Base-by-base conservation (phyloP, 2,329 filamentous ascomycete species). In the Nemania sp. region DNA sequence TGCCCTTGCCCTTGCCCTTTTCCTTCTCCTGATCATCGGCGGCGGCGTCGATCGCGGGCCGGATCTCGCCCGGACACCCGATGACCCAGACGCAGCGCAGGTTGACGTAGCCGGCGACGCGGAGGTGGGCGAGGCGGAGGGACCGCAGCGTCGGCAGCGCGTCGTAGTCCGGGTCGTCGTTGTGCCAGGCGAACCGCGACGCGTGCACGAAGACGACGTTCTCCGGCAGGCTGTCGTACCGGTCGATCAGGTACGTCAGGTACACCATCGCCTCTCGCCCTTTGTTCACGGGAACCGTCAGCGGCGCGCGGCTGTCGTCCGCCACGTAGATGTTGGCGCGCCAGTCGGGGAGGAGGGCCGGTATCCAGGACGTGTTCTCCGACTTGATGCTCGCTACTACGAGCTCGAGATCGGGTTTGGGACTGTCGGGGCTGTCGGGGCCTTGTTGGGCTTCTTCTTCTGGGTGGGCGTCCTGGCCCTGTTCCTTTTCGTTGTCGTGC, bases 41-140 rank as follows among this genome's bases (percentile, higher is more conserved):
- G n/a, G n/a, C n/a, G n/a, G n/a, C n/a, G n/a, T n/a, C n/a, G n/a
- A n/a, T n/a, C 17, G 73, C 67, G 1, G 79, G 80, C 4, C 73
- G 72, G 66, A 83, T 80, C 74, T 81, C 79, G 49, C 66, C 71
- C 3, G 81, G 78, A 63, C 85, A 88, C 9, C 85, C 85, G 2
- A 84, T 81, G 43, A 80, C 76, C 81, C 80, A 83, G 64, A 81
- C 81, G 70, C 86, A 88, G 53, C 85, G 81, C 52, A 88, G 77
- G 67, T 87, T 87, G 64, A 82, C 80, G 69, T 87, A 88, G 47
- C 85, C 85, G 52, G 79, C 75, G 54, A 77, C 71, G 49, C 79
- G 77, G n/a, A 87, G 77, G 58, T 83, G 79, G 18, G 79, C 72
- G 20, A 83, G 69, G 25, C 78, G 79, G 15, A 87, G 77, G 40